These are phyloP conservation scores for Kwoniella sp. DNA, from an alignment of 768 basidiomycete species.

Conservation along the genomic window DNA sequence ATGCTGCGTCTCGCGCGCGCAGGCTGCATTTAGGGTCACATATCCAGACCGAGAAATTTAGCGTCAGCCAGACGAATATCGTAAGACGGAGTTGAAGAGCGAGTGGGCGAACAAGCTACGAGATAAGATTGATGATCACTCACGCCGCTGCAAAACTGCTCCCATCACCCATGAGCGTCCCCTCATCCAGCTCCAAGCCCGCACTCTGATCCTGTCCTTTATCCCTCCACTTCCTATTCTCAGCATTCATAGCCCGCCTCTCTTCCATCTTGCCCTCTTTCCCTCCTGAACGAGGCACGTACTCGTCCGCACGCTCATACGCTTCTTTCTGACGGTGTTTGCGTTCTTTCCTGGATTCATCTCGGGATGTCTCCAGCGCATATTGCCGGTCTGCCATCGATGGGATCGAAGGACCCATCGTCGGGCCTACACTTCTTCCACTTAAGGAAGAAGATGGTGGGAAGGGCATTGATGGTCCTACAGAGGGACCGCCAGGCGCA, in stretches of 20 bases:
- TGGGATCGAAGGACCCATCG: slow-evolving; percentile 27
- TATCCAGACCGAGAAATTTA: too few relatives aligned
- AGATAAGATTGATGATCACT: too few relatives aligned
- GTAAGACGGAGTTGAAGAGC: slow-evolving; percentile 6
- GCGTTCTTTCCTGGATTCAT: slow-evolving; percentile 62
- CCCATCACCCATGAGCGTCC: slow-evolving; percentile 71
- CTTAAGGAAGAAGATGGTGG: slow-evolving; percentile 18
- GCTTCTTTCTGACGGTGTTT: slow-evolving; percentile 70
- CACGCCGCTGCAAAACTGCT: slow-evolving; percentile 81
- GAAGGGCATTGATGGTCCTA: slow-evolving; percentile 48
- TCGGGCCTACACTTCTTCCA: not conserved
- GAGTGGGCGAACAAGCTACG: not conserved
- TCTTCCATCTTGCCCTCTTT: slow-evolving; percentile 85
- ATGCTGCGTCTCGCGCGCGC: slow-evolving; percentile 72
- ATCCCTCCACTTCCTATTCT: slow-evolving; percentile 65
- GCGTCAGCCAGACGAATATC: too few relatives aligned
- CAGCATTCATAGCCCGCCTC: slow-evolving; percentile 72
- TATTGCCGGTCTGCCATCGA: slow-evolving; percentile 60
- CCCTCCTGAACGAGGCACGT: slow-evolving; percentile 78
- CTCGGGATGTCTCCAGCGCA: slow-evolving; percentile 66
- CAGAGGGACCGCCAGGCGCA: slow-evolving; percentile 16
- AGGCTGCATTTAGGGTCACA: too few relatives aligned
- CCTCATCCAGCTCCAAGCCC: slow-evolving; percentile 75
- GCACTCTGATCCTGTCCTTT: slow-evolving; percentile 74
- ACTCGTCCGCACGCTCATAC: slow-evolving; percentile 72